These are phyloP conservation scores for Waitea zeae DNA, from an alignment of 1,284 basidiomycete genomes.

Conservation along the genomic window DNA sequence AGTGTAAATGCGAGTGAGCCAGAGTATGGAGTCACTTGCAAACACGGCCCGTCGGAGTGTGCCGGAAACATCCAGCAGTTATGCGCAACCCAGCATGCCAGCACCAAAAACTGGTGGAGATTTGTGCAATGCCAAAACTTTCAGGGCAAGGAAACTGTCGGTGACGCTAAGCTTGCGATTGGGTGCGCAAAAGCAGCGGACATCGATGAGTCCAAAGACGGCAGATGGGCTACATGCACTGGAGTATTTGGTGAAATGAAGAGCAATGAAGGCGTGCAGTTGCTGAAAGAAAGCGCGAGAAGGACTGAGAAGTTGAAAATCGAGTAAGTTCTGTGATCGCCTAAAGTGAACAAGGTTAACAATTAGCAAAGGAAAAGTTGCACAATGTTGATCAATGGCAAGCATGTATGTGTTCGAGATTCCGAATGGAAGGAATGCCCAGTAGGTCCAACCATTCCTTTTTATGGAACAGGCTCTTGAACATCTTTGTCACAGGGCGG, in stretches of 20 bases:
- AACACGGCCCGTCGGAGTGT: slow-evolving; percentile 67
- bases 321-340: slow-evolving; percentile 21
- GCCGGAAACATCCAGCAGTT: slow-evolving; percentile 80
- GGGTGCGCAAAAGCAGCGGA: slow-evolving; percentile 47
- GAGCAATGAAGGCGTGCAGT: slow-evolving; percentile 35
- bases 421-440: slow-evolving; percentile 71
- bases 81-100: slow-evolving; percentile 47
- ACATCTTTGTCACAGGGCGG: slow-evolving; percentile 35
- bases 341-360: slow-evolving; percentile 1
- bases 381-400: slow-evolving; percentile 60
- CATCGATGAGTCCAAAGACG: slow-evolving; percentile 50
- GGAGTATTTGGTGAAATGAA: slow-evolving; percentile 38
- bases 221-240: slow-evolving; percentile 39
- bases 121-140: slow-evolving; percentile 66
- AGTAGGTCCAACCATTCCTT: slow-evolving; percentile 19
- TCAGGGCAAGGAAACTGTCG: slow-evolving; percentile 45
- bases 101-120: slow-evolving; percentile 43
- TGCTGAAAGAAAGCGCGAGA: slow-evolving; percentile 44
- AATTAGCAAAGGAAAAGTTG: slow-evolving; percentile 56
- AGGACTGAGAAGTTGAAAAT: slow-evolving; percentile 32
- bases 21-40: slow-evolving; percentile 58
- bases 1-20: slow-evolving; percentile 50
- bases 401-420: slow-evolving; percentile 61
- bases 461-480: slow-evolving; percentile 1
- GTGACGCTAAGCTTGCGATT: slow-evolving; percentile 42